Base-by-base conservation (phyloP, 2,329 filamentous ascomycete species). In the Blastomyces emzantsi region DNA sequence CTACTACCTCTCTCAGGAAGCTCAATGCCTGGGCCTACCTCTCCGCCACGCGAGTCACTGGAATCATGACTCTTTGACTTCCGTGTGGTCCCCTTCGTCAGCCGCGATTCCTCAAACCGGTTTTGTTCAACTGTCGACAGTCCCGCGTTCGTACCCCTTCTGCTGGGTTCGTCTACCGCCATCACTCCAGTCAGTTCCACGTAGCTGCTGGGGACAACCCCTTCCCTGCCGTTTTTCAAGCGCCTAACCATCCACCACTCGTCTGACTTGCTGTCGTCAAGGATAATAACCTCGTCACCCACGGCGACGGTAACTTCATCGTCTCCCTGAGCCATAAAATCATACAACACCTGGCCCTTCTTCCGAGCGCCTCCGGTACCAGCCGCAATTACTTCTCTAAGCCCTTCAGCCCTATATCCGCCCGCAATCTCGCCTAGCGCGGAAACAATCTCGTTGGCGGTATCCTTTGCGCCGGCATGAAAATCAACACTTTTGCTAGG, bases 171-270 rank as follows among this genome's bases (percentile, higher is more conserved):
- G 45, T 82, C 78, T 4, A 82, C 77, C 9, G 83, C 74, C 30
- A 87, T 75, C 15, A 84, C 83, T 63, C 90, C 91, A 28, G 86
- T 92, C 61, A 96, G 81, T 75, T 99, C 93, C 69, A 99, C 88
- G 72, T 97, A 99, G 76, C 91, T 96, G 80, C 92, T 94, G 17
- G 94, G 94, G 9, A 99, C 92, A 33, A 99, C 94, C 49, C 94
- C 94, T 78, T 97, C 91, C 73, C 92, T 94, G 69, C 91, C 91
- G 73, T 92, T 97, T 79, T 92, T 95, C 67, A 97, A 73, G 45
- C 92, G 86, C 65, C 90, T 86, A 45, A 99, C 91, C 80, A 94
- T 92, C 93, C 94, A 97, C 94, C 94, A 99, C 73, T 99, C 94
- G 64, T 97, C 92, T 66, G 92, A 97, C 77, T 92, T 94, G 43